Conservation (phyloP, 2,329 filamentous ascomycete genomes). For the Colletotrichum eremochloae region DNA sequence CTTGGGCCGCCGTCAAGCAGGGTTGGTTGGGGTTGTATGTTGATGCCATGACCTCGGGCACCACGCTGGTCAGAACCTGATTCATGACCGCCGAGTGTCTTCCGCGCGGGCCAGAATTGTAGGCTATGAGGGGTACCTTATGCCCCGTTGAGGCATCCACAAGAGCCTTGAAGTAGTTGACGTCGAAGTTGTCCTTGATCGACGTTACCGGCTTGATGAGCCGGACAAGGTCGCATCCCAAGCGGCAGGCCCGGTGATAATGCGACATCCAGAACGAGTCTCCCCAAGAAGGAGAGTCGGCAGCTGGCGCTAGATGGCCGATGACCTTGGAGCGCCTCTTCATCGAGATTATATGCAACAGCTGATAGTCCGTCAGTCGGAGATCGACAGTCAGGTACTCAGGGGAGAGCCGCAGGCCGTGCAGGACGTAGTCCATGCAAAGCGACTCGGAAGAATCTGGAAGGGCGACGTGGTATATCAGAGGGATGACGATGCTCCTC, state of each 20-base stretch:
- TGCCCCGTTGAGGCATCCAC: slow-evolving; percentile 58
- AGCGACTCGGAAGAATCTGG: slow-evolving; percentile 48
- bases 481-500: slow-evolving; percentile 71
- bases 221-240: slow-evolving; percentile 74
- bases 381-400: slow-evolving; percentile 75
- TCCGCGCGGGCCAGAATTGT: slow-evolving; percentile 74
- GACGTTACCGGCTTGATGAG: slow-evolving; percentile 69
- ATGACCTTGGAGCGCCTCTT: slow-evolving; percentile 73
- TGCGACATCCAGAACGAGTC: slow-evolving; percentile 66
- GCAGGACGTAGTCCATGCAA: slow-evolving; percentile 70
- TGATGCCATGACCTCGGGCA: slow-evolving; percentile 56
- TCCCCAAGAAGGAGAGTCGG: slow-evolving; percentile 66
- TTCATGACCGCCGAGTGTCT: slow-evolving; percentile 77
- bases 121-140: slow-evolving; percentile 69
- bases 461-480: slow-evolving; percentile 66
- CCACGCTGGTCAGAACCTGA: slow-evolving; percentile 72
- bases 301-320: slow-evolving; percentile 63
- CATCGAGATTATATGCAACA: slow-evolving; percentile 63
- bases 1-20: slow-evolving; percentile 70
- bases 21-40: slow-evolving; percentile 44
- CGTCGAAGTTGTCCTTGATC: slow-evolving; percentile 73
- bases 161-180: slow-evolving; percentile 67
- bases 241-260: slow-evolving; percentile 68
- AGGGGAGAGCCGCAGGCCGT: slow-evolving; percentile 72
- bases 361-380: slow-evolving; percentile 63